Conservation (phyloP, 2,329 filamentous ascomycete species). For the Nigrospora sphaerica region DNA sequence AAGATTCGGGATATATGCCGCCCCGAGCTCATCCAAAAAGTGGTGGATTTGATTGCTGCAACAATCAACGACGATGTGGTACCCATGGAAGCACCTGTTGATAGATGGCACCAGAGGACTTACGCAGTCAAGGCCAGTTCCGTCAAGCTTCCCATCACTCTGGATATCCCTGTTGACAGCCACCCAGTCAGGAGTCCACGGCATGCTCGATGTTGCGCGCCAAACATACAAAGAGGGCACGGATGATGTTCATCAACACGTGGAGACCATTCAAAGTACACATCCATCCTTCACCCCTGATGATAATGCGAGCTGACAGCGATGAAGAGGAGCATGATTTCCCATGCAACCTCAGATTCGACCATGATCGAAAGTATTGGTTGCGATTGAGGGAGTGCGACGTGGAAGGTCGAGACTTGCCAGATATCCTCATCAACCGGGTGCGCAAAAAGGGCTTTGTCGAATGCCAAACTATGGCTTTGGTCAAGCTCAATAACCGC, state of each 20-base stretch:
- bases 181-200: conserved; percentile 66
- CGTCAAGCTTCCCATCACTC: background rate
- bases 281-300: background rate
- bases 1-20: conserved; percentile 65
- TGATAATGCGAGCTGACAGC: background rate
- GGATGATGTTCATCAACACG: conserved; percentile 66
- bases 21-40: conserved; percentile 50
- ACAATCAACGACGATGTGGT: conserved; percentile 76
- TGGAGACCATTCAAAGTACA: conserved; percentile 30
- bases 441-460: conserved; percentile 66
- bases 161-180: conserved; percentile 10
- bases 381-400: conserved; percentile 58
- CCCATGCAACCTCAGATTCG: conserved; percentile 63
- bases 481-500: conserved; percentile 74
- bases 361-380: conserved; percentile 73
- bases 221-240: conserved; percentile 87
- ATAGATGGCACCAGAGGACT: conserved; percentile 80
- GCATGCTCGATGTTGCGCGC: conserved; percentile 79
- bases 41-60: conserved; percentile 58
- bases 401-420: conserved; percentile 52
- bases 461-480: conserved; percentile 79
- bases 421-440: conserved; percentile 70
- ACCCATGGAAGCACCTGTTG: conserved; percentile 72
- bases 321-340: conserved; percentile 48
- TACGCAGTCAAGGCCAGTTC: conserved; percentile 70